Evolutionary conservation across 129 eudicot species (phyloP), one percentile per base, ranked within the genome.

Genomic region (Chrysanthemum lavandulifolium): DNA sequence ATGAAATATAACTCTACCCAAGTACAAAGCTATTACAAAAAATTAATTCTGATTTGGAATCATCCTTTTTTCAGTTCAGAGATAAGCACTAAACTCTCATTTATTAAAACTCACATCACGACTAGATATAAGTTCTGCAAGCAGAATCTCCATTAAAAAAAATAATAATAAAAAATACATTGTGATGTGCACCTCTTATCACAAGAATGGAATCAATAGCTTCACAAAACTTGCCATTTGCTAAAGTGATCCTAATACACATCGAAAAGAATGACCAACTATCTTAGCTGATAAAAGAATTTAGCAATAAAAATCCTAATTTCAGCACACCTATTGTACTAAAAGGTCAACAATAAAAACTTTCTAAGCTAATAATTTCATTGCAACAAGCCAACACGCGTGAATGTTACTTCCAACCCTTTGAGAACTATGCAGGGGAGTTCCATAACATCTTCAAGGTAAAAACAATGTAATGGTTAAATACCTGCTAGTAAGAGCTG

Each of bases 351-450:
- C 40, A 61, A 59, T 57, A 19, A 58, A n/a, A 72, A 40, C 65
- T 14, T 19, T 72, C 67, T 58, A 18, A 45, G 45, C 51, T 61
- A 40, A 7, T 40, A 40, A n/a, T 61, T 13, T 4, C 5, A 5
- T 16, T 53, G 58, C 58, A 53, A 13, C 16, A n/a, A 13, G 45
- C 57, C 36, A 40, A 31, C 31, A 73, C 13, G 18, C 8, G 18
- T 9, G 48, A 61, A 49, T 3, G 33, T 10, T 48, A 73, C 61
- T 60, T 45, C 49, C 43, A 73, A 13, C 45, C 19, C 12, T 64
- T 64, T 14, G 27, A 62, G 69, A 63, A 52, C 40, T 8, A 65
- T 40, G 73, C 67, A 23, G 66, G 67, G n/a, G 27, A 2, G 13
- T 48, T 59, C 25, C 52, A 25, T 23, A 29, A 13, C 65, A 19